These are phyloP conservation scores for Chlorophyllum brunneum DNA, from an alignment of 768 basidiomycete genomes.

Conservation along the genomic window DNA sequence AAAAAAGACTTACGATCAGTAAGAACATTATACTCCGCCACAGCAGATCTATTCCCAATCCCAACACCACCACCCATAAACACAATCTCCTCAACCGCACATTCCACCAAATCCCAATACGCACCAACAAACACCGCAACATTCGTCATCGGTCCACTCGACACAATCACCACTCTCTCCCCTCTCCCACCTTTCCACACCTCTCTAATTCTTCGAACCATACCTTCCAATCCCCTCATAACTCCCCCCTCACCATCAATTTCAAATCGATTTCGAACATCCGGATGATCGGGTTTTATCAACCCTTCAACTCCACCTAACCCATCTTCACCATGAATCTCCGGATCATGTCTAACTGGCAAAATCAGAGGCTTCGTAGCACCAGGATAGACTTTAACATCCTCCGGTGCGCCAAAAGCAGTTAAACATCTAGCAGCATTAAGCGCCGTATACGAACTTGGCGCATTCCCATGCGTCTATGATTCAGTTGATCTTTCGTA, in stretches of 20 bases:
- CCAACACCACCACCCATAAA: slow-evolving; percentile 94
- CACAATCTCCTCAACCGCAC: slow-evolving; percentile 63
- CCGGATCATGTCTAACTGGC: slow-evolving; percentile 56
- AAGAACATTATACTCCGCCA: slow-evolving; percentile 80
- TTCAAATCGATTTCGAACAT: slow-evolving; percentile 49
- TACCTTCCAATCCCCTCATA: slow-evolving; percentile 63
- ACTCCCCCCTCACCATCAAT: slow-evolving; percentile 28
- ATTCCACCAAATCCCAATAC: slow-evolving; percentile 44
- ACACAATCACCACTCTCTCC: slow-evolving; percentile 61
- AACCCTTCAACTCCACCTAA: slow-evolving; percentile 84
- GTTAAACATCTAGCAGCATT: slow-evolving; percentile 79
- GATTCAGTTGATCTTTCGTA: not conserved
- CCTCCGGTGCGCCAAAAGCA: slow-evolving; percentile 61
- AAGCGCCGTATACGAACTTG: slow-evolving; percentile 51
- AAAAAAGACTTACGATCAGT: slow-evolving; percentile 65
- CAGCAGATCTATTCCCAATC: slow-evolving; percentile 74
- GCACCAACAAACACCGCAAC: slow-evolving; percentile 62
- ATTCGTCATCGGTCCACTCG: slow-evolving; percentile 86
- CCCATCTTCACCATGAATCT: slow-evolving; percentile 83
- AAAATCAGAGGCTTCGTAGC: slow-evolving; percentile 67
- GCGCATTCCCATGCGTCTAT: slow-evolving; percentile 81
- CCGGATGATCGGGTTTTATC: slow-evolving; percentile 42
- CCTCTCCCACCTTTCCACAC: slow-evolving; percentile 59
- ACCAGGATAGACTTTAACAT: slow-evolving; percentile 65
- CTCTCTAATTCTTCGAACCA: slow-evolving; percentile 50